Conservation (phyloP, 164 flowering plant species). For the Vitis vinifera region ASM3070453v1 NC_081816.1:6471501-6472000, state of each 20-base stretch:
- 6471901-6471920: neutral
- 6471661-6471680: constrained; percentile 63
- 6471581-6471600: constrained; percentile 64
- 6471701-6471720: neutral
- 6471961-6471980: constrained; percentile 45
- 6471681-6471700: neutral
- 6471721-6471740: neutral
- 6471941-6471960: constrained; percentile 16
- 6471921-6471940: neutral
- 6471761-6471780: constrained; percentile 72
- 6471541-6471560: constrained; percentile 33
- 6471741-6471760: constrained; percentile 40
- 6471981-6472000: constrained; percentile 41
- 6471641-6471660: constrained; percentile 76
- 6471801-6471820: constrained; percentile 74
- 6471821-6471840: constrained; percentile 56
- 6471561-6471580: constrained; percentile 98
- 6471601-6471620: constrained; percentile 62
- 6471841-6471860: constrained; percentile 51
- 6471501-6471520: neutral
- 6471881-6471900: constrained; percentile 15
- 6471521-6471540: neutral
- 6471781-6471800: constrained; percentile 61
- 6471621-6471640: constrained; percentile 53
- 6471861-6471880: constrained; percentile 51